Percentiles rank a stretch among this genome's conserved stretches.
Evolutionary conservation across 345 rosid species (phyloP).

Genomic region (Eutrema japonicum): DNA sequence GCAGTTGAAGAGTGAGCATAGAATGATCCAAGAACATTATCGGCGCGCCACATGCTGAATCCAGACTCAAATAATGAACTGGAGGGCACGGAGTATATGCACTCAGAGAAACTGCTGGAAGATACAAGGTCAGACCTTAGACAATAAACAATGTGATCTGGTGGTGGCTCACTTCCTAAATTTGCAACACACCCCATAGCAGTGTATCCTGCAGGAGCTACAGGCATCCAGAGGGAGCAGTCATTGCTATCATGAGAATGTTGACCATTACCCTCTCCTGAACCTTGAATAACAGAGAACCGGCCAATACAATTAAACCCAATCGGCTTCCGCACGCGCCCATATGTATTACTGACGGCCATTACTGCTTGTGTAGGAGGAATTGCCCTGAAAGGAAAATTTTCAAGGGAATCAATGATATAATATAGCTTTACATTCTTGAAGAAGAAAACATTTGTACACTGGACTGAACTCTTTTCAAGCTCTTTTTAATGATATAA

Average conservation of each 20-base stretch:
- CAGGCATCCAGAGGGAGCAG: constrained; percentile 96
- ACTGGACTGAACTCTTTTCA: background rate
- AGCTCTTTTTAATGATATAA: background rate
- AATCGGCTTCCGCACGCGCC: constrained; percentile 89
- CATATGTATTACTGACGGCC: constrained; percentile 92
- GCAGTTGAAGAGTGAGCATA: constrained; percentile 72
- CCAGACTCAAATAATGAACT: constrained; percentile 61
- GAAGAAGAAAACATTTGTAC: constrained; percentile 14
- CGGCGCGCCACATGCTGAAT: constrained; percentile 93
- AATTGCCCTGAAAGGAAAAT: constrained; percentile 65
- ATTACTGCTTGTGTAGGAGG: constrained; percentile 95
- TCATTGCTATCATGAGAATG: constrained; percentile 51
- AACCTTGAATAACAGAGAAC: constrained; percentile 66
- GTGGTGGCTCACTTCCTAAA: constrained; percentile 79
- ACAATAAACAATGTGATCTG: constrained; percentile 84
- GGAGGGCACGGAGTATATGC: constrained; percentile 63
- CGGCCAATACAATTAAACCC: constrained; percentile 74
- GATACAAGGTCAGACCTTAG: constrained; percentile 94
- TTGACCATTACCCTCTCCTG: constrained; percentile 45
- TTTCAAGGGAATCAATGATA: background rate
- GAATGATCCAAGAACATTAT: constrained; percentile 92
- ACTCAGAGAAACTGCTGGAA: constrained; percentile 80
- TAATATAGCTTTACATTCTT: constrained; percentile 8
- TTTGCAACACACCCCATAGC: constrained; percentile 92
- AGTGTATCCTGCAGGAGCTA: constrained; percentile 88